phyloP scores from a whole-genome alignment of 2,329 filamentous ascomycete genomes.

The Penicillium brevicompactum region DNA sequence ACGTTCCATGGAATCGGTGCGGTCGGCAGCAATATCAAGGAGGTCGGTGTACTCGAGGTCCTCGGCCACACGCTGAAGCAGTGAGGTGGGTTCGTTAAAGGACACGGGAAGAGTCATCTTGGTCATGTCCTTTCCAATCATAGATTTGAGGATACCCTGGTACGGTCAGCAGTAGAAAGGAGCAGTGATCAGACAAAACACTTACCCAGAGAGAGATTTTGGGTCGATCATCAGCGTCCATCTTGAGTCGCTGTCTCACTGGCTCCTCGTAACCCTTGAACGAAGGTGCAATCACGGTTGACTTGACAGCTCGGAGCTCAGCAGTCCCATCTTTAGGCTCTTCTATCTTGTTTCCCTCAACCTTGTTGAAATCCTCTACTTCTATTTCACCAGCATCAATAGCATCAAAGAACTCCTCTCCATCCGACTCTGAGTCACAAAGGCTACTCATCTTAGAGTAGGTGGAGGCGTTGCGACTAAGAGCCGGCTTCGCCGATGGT shows the following conservation, averaged over 20 bases:
- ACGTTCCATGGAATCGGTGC: slow-evolving; percentile 83
- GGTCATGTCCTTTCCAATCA: slow-evolving; percentile 99
- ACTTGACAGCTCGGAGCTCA: slow-evolving; percentile 52
- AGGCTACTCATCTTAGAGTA: slow-evolving; percentile 72
- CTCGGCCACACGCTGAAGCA: slow-evolving; percentile 91
- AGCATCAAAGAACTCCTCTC: slow-evolving; percentile 96
- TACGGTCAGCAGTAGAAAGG: slow-evolving; percentile 7
- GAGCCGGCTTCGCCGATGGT: slow-evolving; percentile 16
- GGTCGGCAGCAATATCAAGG: slow-evolving; percentile 82
- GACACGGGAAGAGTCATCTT: slow-evolving; percentile 99
- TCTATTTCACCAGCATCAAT: slow-evolving; percentile 91
- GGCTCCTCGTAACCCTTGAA: slow-evolving; percentile 93
- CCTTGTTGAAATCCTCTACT: slow-evolving; percentile 60
- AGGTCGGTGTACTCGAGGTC: slow-evolving; percentile 98
- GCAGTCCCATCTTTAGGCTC: slow-evolving; percentile 42
- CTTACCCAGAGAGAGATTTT: slow-evolving; percentile 95
- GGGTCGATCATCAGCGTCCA: slow-evolving; percentile 89
- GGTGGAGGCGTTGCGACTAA: slow-evolving; percentile 64
- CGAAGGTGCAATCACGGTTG: slow-evolving; percentile 70
- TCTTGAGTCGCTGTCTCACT: slow-evolving; percentile 74
- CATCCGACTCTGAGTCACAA: slow-evolving; percentile 74
- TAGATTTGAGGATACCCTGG: slow-evolving; percentile 93
- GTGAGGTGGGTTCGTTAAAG: slow-evolving; percentile 96
- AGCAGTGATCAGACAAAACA: neutral
- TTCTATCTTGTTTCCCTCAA: slow-evolving; percentile 50